Conservation (phyloP, 2,329 filamentous ascomycete species). For the Fusarium domesticum region DNA sequence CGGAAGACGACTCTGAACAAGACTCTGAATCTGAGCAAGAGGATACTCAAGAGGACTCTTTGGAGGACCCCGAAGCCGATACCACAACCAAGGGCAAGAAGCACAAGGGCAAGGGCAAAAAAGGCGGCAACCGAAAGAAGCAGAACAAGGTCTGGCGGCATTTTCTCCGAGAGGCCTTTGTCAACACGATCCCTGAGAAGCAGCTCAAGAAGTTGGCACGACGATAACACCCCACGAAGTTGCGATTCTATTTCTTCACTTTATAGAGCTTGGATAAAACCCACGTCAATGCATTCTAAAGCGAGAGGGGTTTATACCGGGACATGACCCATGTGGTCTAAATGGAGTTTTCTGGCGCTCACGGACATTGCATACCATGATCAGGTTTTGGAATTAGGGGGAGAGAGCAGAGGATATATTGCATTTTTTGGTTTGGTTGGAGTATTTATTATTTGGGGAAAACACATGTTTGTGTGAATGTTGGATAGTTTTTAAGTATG, state of each 20-base stretch:
- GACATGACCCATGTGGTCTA: too few relatives aligned
- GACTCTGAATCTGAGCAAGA: conserved; percentile 10
- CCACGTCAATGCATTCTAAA: neutral
- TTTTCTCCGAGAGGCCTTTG: conserved; percentile 77
- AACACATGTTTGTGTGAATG: too few relatives aligned
- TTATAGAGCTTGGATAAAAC: too few relatives aligned
- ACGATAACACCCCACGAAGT: conserved; percentile 13
- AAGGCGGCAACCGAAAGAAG: conserved; percentile 44
- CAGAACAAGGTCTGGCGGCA: conserved; percentile 71
- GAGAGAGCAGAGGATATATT: neutral
- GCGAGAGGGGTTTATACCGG: neutral
- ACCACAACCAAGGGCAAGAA: conserved; percentile 14
- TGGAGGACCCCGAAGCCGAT: conserved; percentile 22
- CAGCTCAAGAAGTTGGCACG: conserved; percentile 55
- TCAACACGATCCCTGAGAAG: conserved; percentile 64
- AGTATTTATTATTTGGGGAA: too few relatives aligned
- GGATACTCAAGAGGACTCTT: conserved; percentile 28
- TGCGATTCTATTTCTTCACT: too few relatives aligned
- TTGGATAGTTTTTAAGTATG: too few relatives aligned
- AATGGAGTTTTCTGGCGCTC: too few relatives aligned
- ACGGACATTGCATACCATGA: neutral
- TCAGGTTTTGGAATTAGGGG: neutral
- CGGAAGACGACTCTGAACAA: conserved; percentile 8
- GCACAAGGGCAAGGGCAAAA: conserved; percentile 43
- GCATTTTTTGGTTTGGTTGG: neutral